phyloP scores from a whole-genome alignment of 73 alveolate genomes.

The Paramecium tetraurelia region DNA sequence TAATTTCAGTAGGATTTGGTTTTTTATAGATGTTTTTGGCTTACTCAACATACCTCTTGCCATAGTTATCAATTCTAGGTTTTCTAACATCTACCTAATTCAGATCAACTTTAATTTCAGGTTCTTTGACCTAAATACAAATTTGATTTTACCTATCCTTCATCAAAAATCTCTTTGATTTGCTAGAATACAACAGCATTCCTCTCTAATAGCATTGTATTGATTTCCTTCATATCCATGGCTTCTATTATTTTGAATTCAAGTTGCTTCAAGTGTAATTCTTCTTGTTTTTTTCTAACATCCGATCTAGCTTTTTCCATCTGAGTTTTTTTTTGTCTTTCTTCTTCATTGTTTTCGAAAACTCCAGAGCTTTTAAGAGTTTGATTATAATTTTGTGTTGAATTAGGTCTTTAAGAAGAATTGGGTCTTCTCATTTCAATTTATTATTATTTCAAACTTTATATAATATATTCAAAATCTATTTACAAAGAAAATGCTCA shows the following conservation, averaged over 20 bases:
- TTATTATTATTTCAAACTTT: not conserved
- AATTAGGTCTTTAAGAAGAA: not conserved
- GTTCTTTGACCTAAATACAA: not conserved
- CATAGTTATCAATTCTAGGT: not conserved
- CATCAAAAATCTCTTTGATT: constrained; percentile 28
- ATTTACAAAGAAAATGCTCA: no score
- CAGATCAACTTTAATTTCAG: not conserved
- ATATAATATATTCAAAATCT: not conserved
- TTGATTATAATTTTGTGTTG: not conserved
- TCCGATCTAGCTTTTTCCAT: not conserved
- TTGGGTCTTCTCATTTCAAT: not conserved
- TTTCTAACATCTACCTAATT: not conserved
- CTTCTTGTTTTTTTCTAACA: not conserved
- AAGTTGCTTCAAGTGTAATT: not conserved
- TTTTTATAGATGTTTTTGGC: constrained; percentile 22
- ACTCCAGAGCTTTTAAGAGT: not conserved
- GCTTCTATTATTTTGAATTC: not conserved
- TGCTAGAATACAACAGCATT: not conserved
- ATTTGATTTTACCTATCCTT: not conserved
- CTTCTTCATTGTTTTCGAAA: not conserved
- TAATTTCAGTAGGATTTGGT: not conserved
- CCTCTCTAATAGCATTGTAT: not conserved
- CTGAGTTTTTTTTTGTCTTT: not conserved
- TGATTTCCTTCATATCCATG: constrained; percentile 5
- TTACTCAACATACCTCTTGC: not conserved